Base-by-base conservation (phyloP, 2,329 filamentous ascomycete species). In the Arthrinium phaeospermum region DNA sequence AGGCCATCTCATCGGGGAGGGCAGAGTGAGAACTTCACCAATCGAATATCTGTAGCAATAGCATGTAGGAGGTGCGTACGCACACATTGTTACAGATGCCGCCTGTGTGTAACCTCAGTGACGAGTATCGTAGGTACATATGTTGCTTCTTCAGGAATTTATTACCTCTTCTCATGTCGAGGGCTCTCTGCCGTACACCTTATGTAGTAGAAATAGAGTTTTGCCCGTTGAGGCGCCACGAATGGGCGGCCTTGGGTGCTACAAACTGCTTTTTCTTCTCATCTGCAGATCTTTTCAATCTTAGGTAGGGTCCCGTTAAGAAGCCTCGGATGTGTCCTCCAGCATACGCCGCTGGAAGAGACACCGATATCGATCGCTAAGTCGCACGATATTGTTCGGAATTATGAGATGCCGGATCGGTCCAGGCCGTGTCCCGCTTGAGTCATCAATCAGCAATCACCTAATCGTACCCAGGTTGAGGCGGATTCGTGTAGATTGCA, bases 191-290 rank as follows among this genome's bases (percentile, higher is more conserved):
- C 30, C 19, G 19, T 34, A 4, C 34, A 41, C 8, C n/a, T 64
- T 14, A 19, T 64, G 57, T 64, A 64, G 57, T 64, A 64, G 34
- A 64, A 64, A n/a, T 64, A 64, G 57, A 64, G 57, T 64, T 64
- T 41, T 64, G 34, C 57, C 57, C 30, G 57, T 34, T 64, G 22
- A 41, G 57, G 34, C 57, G 57, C 57, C 57, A 64, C 57, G 57
- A 22, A 12, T 24, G 34, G 41, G 57, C 57, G 41, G 57, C 19
- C 22, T 64, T 41, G 19, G 57, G 57, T 64, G 34, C 57, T 41
- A 64, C 34, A 4, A 51, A 51, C 49, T 34, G 57, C 57, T 41
- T 64, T 61, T 64, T 22, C 19, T 64, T 41, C 10, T 41, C 37
- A 5, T 41, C 37, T 64, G 57, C 30, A 41, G 57, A 64, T 64